Base-by-base conservation (phyloP, 139 green algal species). In the Auxenochlorella pyrenoidosa region DNA sequence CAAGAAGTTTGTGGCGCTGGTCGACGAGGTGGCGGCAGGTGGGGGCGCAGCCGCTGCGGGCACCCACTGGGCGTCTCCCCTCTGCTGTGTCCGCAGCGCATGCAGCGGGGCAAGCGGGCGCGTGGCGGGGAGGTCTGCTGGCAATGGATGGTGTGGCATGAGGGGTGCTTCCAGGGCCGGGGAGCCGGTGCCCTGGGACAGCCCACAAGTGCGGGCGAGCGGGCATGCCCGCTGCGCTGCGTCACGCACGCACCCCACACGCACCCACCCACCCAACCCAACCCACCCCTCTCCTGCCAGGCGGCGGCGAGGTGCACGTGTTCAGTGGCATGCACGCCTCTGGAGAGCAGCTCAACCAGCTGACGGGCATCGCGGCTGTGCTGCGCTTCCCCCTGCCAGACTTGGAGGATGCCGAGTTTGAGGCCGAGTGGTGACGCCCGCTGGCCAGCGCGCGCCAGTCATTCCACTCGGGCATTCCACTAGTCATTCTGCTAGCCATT, bases 321-420 rank as follows among this genome's bases (percentile, higher is more conserved):
- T 99, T 99, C 80, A 98, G 94, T 8, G 94, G 90, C 91, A 87
- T 88, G 82, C 94, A 96, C 76, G 82, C 88, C 40, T 92, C 90
- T 15, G 97, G 97, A 0, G 94, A 98, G 93, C 95, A 98, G 93
- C 93, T 99, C 44, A 93, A 95, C 75, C 92, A 97, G 91, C 88
- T 99, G 66, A 95, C 90, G 0, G 97, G 97, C 26, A 91, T 99
- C 28, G 97, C 97, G 0, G 97, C 97, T 6, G 92, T 98, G 12
- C 92, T 99, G 85, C 90, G 96, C 32, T 99, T 98, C 90, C 97
- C 97, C 26, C 80, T 99, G 90, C 95, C 96, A 6, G 96, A 99
- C 65, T 84, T 99, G 65, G 96, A 98, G 82, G 96, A 99, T 75
- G 47, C 75, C 32, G 84, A 88, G 60, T 83, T 88, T 51, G 84